Evolutionary conservation across 2,329 filamentous ascomycete species (phyloP).

Genomic region (Beauveria brongniartii): DNA sequence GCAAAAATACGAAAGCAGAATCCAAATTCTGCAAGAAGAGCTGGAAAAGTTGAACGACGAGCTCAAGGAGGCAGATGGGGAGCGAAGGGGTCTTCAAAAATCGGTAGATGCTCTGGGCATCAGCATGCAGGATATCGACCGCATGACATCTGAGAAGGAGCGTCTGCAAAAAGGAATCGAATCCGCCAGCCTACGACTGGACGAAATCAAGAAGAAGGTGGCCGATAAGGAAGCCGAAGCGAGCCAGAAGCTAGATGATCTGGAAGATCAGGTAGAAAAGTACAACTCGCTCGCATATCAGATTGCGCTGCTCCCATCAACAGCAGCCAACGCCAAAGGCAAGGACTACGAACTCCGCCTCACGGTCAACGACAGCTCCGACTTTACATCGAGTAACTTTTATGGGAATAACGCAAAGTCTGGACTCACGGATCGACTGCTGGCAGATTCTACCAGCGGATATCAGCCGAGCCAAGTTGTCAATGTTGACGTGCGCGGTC

Average conservation of each 20-base stretch:
- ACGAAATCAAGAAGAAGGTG: conserved; percentile 77
- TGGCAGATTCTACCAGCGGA: conserved; percentile 74
- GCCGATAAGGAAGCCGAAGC: conserved; percentile 85
- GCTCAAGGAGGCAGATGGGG: conserved; percentile 71
- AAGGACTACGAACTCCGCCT: conserved; percentile 78
- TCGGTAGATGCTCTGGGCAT: conserved; percentile 89
- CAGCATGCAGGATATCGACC: conserved; percentile 96
- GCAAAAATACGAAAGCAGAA: conserved; percentile 78
- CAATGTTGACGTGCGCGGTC: conserved; percentile 78
- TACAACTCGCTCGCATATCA: conserved; percentile 96
- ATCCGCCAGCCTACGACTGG: conserved; percentile 63
- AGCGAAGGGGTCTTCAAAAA: conserved; percentile 70
- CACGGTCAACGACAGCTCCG: conserved; percentile 67
- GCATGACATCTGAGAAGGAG: conserved; percentile 94
- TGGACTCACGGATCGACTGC: conserved; percentile 59
- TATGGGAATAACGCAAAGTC: conserved; percentile 27
- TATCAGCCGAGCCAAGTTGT: conserved; percentile 86
- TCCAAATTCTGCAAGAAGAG: conserved; percentile 76
- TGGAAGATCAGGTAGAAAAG: conserved; percentile 81
- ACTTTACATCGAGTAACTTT: conserved; percentile 61
- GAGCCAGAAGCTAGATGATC: conserved; percentile 75
- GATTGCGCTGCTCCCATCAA: conserved; percentile 78
- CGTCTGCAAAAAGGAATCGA: conserved; percentile 86
- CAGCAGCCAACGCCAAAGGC: conserved; percentile 78
- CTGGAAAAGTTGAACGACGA: conserved; percentile 71